Evolutionary conservation across 176 grass and related monocot genomes (phyloP).

Genomic region (Bothriochloa decipiens): DNA sequence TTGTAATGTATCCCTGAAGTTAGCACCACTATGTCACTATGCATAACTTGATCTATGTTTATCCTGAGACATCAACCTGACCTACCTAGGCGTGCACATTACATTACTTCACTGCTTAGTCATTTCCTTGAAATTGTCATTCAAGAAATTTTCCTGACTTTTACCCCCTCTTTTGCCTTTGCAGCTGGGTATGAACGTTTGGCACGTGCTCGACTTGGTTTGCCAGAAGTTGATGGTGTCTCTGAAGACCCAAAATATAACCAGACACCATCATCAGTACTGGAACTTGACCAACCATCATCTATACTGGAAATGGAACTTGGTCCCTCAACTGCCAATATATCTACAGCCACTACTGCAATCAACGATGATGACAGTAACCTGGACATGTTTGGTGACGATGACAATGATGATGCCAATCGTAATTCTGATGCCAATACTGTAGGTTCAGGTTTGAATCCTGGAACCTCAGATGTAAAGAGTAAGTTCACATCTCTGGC

Average conservation of each 20-base stretch:
- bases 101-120: conserved; percentile 3
- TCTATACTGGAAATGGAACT: conserved; percentile 60
- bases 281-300: conserved; percentile 47
- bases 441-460: conserved; percentile 42
- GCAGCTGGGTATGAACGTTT: conserved; percentile 91
- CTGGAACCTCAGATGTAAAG: conserved; percentile 41
- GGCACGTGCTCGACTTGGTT: conserved; percentile 60
- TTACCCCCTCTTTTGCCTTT: conserved; percentile 15
- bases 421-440: conserved; percentile 40
- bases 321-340: conserved; percentile 54
- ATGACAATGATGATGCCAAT: conserved; percentile 64
- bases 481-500: conserved; percentile 24
- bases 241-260: conserved; percentile 57
- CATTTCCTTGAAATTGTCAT: conserved; percentile 11
- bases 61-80: conserved; percentile 4
- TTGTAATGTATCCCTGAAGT: conserved; percentile 3
- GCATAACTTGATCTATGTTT: conserved; percentile 7
- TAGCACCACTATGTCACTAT: neutral
- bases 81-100: neutral
- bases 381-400: conserved; percentile 90
- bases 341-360: conserved; percentile 41
- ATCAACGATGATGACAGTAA: conserved; percentile 58
- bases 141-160: conserved; percentile 4
- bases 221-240: conserved; percentile 53
- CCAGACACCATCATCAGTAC: conserved; percentile 46